Base-by-base conservation (phyloP, 2,329 filamentous ascomycete species). In the Sporothrix luriei region DNA sequence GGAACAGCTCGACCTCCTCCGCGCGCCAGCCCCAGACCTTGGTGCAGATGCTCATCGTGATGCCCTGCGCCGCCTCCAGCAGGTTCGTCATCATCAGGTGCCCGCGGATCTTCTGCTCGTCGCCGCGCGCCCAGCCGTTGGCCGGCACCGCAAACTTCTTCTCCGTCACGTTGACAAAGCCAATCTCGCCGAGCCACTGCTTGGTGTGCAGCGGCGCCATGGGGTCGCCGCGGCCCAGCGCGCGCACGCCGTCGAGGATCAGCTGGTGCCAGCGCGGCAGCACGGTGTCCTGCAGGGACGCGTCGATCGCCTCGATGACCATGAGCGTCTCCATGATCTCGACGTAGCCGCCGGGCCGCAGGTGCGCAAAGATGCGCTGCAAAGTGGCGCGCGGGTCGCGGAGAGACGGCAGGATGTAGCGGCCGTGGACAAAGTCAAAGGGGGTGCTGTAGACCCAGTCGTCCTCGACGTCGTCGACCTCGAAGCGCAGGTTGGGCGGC, bases 401-500 rank as follows among this genome's bases (percentile, higher is more conserved):
- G 7, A 73, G 51, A 6, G 69, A 72, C 13, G 70, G 68, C 26
- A 71, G 21, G 61, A 73, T 71, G 69, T 69, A 71, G 14, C 71
- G 72, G 38, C 79, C 77, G 76, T 87, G 84, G 70, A 88, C 82
- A 73, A 82, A 85, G 76, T 87, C 85, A 75, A 87, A 87, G 67
- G 83, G 78, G 1, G 78, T 73, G 73, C 81, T 82, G 40, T 74
- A 77, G 14, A 82, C 77, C 85, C 86, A 88, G 2, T 82, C 78
- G 69, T 84, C 81, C 72, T 85, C 84, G 46, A 70, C 54, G 75
- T 93, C 90, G 76, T 92, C 90, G 59, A 93, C 84, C 71, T 88
- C 87, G 73, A 93, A 94, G 72, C 88, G 85, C 16, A 93, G 88
- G 73, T 94, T 94, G n/a, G 66, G 81, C 6, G 84, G 85, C 3